Evolutionary conservation across 164 flowering plant genomes (phyloP).

Genomic region (Santalum album): DNA sequence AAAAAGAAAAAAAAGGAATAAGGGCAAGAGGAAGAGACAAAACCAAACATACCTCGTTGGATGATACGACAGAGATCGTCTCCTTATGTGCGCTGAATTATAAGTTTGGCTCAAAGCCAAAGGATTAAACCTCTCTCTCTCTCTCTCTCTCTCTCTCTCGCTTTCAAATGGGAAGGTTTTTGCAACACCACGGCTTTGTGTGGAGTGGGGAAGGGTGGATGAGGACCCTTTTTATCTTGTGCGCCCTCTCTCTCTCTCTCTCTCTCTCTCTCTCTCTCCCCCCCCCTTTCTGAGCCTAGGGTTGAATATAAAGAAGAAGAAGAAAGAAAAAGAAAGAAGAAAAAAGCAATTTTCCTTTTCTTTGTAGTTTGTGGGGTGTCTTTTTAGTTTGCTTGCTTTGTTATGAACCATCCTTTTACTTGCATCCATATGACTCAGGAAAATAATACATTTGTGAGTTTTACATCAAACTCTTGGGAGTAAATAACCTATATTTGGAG

Average conservation of each 20-base stretch:
- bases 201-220: neutral
- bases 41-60: too few relatives aligned
- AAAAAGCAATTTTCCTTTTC: slow-evolving; percentile 12
- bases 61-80: too few relatives aligned
- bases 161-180: too few relatives aligned
- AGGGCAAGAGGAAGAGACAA: too few relatives aligned
- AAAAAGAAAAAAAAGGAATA: too few relatives aligned
- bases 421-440: neutral
- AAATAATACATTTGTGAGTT: slow-evolving; percentile 5
- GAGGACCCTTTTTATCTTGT: slow-evolving; percentile 30
- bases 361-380: slow-evolving; percentile 24
- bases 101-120: too few relatives aligned
- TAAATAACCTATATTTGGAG: too few relatives aligned
- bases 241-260: neutral
- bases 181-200: neutral
- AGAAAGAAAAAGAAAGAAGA: neutral
- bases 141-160: too few relatives aligned
- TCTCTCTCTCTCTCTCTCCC: slow-evolving; percentile 8
- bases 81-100: too few relatives aligned
- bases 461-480: slow-evolving; percentile 18
- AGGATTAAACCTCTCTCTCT: too few relatives aligned
- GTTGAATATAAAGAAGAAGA: too few relatives aligned
- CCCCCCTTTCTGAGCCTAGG: neutral
- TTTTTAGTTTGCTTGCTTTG: slow-evolving; percentile 19
- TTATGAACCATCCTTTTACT: neutral